A percentile compares a stretch with the other conserved stretches of the same genome.
These are phyloP conservation scores for Neofusicoccum kwambonambiense DNA, from an alignment of 2,329 filamentous ascomycete species.

Conservation along the genomic window DNA sequence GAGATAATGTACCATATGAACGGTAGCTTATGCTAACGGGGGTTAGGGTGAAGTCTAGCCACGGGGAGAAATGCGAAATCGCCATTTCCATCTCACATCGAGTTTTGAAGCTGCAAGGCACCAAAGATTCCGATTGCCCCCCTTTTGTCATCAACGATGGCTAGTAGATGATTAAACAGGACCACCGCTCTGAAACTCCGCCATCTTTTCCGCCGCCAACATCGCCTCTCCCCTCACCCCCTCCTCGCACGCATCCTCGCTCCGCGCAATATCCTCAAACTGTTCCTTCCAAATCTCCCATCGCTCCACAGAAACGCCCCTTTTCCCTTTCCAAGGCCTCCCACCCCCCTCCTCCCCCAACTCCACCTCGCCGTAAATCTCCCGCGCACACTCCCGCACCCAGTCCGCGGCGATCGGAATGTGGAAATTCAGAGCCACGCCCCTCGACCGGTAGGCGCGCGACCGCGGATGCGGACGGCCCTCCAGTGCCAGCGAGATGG, in stretches of 20 bases:
- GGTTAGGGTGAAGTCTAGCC: too few species aligned
- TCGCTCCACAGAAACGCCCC: not conserved
- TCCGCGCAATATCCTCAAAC: not conserved
- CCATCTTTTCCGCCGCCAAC: not conserved
- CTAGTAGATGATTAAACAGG: too few species aligned
- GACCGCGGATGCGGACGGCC: not conserved
- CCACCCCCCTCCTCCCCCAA: not conserved
- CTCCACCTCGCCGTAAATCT: not conserved
- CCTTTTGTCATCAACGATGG: too few species aligned
- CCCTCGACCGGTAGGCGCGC: not conserved
- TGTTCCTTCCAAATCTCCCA: not conserved
- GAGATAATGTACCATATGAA: too few species aligned
- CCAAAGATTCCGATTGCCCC: too few species aligned
- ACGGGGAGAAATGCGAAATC: too few species aligned
- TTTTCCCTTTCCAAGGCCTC: not conserved
- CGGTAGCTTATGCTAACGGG: too few species aligned
- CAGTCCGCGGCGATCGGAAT: not conserved
- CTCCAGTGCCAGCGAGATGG: not conserved
- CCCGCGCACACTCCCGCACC: not conserved
- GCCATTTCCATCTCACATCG: too few species aligned
- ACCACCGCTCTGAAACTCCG: not conserved
- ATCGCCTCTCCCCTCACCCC: not conserved
- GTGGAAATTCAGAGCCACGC: not conserved
- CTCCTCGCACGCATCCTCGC: not conserved
- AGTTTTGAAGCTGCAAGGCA: too few species aligned